These are phyloP conservation scores for Crepidotus sp. DNA, from an alignment of 1,284 basidiomycete genomes.

Conservation along the genomic window DNA sequence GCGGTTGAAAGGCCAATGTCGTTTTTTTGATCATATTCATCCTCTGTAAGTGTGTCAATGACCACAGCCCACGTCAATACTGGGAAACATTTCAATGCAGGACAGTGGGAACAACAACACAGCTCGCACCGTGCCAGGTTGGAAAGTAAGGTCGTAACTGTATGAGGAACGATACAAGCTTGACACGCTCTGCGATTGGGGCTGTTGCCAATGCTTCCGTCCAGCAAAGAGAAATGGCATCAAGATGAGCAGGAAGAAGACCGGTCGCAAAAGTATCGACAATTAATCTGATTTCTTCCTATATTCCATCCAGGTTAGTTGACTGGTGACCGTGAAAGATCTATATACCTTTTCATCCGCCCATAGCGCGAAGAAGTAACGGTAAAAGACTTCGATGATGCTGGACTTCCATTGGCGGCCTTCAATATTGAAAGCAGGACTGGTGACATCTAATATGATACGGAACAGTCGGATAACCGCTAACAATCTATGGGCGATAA, in stretches of 20 bases:
- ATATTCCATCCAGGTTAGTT: not conserved
- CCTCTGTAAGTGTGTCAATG: conserved; percentile 48
- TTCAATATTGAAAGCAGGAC: conserved; percentile 49
- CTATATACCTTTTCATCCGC: conserved; percentile 45
- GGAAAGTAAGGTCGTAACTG: conserved; percentile 60
- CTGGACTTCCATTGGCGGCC: conserved; percentile 58
- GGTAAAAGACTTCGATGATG: conserved; percentile 46
- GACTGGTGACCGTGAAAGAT: not conserved
- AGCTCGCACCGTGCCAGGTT: conserved; percentile 45
- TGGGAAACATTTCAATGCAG: conserved; percentile 21
- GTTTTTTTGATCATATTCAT: conserved; percentile 37
- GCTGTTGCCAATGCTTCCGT: conserved; percentile 47
- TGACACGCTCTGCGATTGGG: conserved; percentile 46
- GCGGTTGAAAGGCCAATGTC: conserved; percentile 35
- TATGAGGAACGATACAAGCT: conserved; percentile 50
- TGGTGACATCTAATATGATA: conserved; percentile 55
- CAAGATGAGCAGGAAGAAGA: conserved; percentile 52
- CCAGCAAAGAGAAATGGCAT: conserved; percentile 58
- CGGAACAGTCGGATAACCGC: conserved; percentile 48
- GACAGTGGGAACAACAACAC: not conserved
- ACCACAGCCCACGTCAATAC: conserved; percentile 57
- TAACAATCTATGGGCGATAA: conserved; percentile 20
- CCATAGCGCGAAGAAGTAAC: conserved; percentile 58
- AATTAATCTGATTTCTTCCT: conserved; percentile 61
- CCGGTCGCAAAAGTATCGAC: conserved; percentile 49